A percentile compares a stretch with the other conserved stretches of the same genome.
Conservation (phyloP, 2,329 filamentous ascomycete genomes). For the Epichloe uncinata region DNA sequence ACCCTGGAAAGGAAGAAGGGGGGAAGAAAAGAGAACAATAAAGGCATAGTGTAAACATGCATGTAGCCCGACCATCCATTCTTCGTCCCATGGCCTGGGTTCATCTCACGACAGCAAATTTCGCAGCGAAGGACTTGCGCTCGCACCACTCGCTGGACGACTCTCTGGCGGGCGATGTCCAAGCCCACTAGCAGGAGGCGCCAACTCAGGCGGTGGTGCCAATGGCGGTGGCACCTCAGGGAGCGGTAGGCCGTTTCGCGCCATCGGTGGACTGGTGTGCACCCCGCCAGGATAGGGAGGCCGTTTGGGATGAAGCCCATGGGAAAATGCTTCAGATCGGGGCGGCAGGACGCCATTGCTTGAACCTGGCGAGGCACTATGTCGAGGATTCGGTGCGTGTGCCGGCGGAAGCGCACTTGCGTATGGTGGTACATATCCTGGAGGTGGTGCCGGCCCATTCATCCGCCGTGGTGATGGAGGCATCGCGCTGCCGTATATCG, state of each 20-base stretch:
- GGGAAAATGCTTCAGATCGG: slow-evolving; percentile 23
- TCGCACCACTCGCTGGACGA: slow-evolving; percentile 50
- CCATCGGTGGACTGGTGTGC: slow-evolving; percentile 31
- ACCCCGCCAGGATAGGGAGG: slow-evolving; percentile 28
- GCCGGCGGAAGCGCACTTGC: slow-evolving; percentile 12
- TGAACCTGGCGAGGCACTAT: slow-evolving; percentile 18
- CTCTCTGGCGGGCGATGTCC: slow-evolving; percentile 23
- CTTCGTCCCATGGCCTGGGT: background rate
- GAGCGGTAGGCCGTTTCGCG: slow-evolving; percentile 24
- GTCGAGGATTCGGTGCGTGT: slow-evolving; percentile 13
- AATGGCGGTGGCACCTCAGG: slow-evolving; percentile 9
- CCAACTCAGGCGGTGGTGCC: slow-evolving; percentile 13
- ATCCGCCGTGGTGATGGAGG: slow-evolving; percentile 35
- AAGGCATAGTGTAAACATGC: background rate
- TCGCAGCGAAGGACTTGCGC: slow-evolving; percentile 61
- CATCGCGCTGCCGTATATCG: slow-evolving; percentile 28
- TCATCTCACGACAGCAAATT: slow-evolving; percentile 50
- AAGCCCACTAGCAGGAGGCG: slow-evolving; percentile 13
- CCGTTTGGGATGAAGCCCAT: slow-evolving; percentile 28
- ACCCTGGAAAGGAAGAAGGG: background rate
- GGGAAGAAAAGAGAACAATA: background rate
- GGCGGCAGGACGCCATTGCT: slow-evolving; percentile 22
- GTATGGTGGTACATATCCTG: slow-evolving; percentile 27
- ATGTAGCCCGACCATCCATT: background rate
- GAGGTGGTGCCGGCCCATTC: slow-evolving; percentile 27